Percentiles rank a stretch among this genome's conserved stretches.
These are phyloP conservation scores for Phytophthora pinifolia DNA, from an alignment of 352 stramenopile genomes.

Conservation along the genomic window DNA sequence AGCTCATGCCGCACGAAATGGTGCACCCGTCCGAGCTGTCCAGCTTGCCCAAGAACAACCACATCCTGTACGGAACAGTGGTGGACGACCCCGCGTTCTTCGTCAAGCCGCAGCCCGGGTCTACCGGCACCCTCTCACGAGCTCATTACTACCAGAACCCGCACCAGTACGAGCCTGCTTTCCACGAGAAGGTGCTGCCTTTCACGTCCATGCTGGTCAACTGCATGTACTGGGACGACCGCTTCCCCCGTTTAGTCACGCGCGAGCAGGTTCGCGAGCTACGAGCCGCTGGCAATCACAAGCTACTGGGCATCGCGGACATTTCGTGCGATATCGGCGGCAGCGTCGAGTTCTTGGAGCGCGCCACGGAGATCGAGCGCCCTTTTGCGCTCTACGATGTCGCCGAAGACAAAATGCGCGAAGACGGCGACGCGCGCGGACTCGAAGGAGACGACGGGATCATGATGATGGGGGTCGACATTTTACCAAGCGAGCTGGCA, in stretches of 20 bases:
- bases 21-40: slow-evolving; percentile 87
- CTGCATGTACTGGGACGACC: slow-evolving; percentile 97
- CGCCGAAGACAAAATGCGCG: slow-evolving; percentile 63
- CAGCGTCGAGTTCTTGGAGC: slow-evolving; percentile 93
- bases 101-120: slow-evolving; percentile 50
- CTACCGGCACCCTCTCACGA: slow-evolving; percentile 26
- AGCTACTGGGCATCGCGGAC: slow-evolving; percentile 92
- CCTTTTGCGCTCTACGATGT: slow-evolving; percentile 94
- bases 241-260: slow-evolving; percentile 92
- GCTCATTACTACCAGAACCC: slow-evolving; percentile 93
- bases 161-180: slow-evolving; percentile 88
- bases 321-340: slow-evolving; percentile 96
- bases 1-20: slow-evolving; percentile 93
- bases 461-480: slow-evolving; percentile 95
- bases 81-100: slow-evolving; percentile 73
- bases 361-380: slow-evolving; percentile 92
- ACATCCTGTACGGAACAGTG: slow-evolving; percentile 77
- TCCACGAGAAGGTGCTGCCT: slow-evolving; percentile 90
- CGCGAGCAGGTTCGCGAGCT: slow-evolving; percentile 88
- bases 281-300: slow-evolving; percentile 58
- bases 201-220: slow-evolving; percentile 94
- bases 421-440: slow-evolving; percentile 51
- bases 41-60: slow-evolving; percentile 62
- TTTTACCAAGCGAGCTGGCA: slow-evolving; percentile 94
- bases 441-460: slow-evolving; percentile 65